phyloP scores from a whole-genome alignment of 2,329 filamentous ascomycete species.

The Ophiosphaerella narmari region DNA sequence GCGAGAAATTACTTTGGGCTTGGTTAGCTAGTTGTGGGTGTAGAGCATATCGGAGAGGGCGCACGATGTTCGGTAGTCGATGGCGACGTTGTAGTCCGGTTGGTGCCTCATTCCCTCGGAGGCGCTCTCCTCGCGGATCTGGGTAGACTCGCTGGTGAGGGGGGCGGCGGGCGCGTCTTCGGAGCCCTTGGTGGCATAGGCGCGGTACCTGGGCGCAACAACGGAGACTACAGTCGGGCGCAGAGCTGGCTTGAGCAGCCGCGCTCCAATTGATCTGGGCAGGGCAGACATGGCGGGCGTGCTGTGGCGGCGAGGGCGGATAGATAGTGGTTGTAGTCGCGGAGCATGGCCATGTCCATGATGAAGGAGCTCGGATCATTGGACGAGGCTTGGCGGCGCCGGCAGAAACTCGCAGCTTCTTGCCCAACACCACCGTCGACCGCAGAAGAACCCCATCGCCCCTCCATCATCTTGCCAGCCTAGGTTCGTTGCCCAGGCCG shows the following conservation, averaged over 20 bases:
- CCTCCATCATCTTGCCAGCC: slow-evolving; percentile 43
- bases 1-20: slow-evolving; percentile 76
- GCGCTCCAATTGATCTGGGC: slow-evolving; percentile 47
- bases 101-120: slow-evolving; percentile 65
- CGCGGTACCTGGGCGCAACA: slow-evolving; percentile 33
- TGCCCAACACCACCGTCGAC: slow-evolving; percentile 36
- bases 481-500: slow-evolving; percentile 33
- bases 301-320: slow-evolving; percentile 18
- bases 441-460: slow-evolving; percentile 30
- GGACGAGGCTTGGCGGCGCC: slow-evolving; percentile 19
- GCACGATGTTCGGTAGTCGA: slow-evolving; percentile 92
- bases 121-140: slow-evolving; percentile 58
- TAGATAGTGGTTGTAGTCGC: neutral
- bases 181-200: slow-evolving; percentile 35
- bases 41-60: slow-evolving; percentile 33
- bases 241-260: slow-evolving; percentile 44
- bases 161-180: slow-evolving; percentile 44
- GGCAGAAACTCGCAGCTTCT: slow-evolving; percentile 38
- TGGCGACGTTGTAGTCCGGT: slow-evolving; percentile 78
- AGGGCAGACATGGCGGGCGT: slow-evolving; percentile 46
- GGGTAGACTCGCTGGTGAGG: slow-evolving; percentile 48
- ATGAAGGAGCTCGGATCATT: slow-evolving; percentile 20
- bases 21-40: slow-evolving; percentile 25
- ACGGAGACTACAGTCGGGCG: slow-evolving; percentile 31
- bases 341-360: slow-evolving; percentile 16